These are phyloP conservation scores for Hypoxylon rickii DNA, from an alignment of 495 filamentous ascomycete genomes.

Conservation along the genomic window DNA sequence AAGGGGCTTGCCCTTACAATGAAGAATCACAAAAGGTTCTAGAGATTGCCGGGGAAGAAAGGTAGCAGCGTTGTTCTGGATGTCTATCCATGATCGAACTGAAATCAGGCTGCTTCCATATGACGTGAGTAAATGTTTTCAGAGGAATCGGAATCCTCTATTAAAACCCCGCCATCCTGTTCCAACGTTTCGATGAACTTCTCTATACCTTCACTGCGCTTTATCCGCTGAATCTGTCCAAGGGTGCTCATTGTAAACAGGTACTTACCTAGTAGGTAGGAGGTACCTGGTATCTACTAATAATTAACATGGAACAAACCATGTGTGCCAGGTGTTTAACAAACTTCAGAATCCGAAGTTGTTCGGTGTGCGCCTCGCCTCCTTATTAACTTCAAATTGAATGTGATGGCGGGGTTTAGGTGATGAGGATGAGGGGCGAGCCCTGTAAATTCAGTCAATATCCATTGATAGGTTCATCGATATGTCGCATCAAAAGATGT, in stretches of 20 bases:
- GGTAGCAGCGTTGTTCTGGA: constrained; percentile 73
- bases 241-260: neutral
- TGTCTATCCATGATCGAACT: constrained; percentile 74
- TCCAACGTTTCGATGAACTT: constrained; percentile 24
- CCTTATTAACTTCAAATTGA: no score
- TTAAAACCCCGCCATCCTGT: constrained; percentile 31
- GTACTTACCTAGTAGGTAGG: neutral
- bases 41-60: constrained; percentile 64
- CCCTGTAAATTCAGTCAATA: no score
- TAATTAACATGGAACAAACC: neutral
- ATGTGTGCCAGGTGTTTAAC: no score
- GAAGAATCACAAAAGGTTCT: constrained; percentile 64
- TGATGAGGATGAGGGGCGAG: no score
- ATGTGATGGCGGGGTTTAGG: no score
- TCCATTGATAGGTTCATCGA: no score
- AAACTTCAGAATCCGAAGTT: no score
- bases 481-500: no score
- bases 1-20: constrained; percentile 68
- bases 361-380: no score
- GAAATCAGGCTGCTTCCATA: constrained; percentile 77
- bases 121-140: constrained; percentile 70
- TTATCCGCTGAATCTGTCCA: neutral
- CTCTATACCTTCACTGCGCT: neutral
- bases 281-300: neutral
- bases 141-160: no score